Evolutionary conservation across 345 rosid species (phyloP), one percentile per base, ranked within the genome.

Genomic region (Jatropha curcas): DNA sequence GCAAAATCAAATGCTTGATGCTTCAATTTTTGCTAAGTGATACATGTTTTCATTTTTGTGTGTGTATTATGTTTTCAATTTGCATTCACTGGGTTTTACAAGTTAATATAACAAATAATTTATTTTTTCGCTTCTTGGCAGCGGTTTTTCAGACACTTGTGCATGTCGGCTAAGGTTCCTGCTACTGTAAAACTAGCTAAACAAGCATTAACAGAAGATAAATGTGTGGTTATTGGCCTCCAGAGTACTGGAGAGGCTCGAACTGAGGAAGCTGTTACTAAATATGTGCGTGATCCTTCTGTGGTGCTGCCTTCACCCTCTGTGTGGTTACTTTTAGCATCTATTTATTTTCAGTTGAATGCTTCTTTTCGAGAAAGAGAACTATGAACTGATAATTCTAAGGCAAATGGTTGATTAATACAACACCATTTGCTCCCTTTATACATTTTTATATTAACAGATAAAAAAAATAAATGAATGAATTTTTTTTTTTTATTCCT

Each of bases 211-310:
- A 24, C 28, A 57, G 82, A 88, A 70, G 84, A 87, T 75, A 90
- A 92, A 80, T 95, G 98, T 79, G 99, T 92, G 79, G 99, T 95
- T 71, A 80, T 95, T 78, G 99, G 99, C 77, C 98, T 95, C 61
- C 98, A 92, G 88, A 95, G 99, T 83, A 95, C 99, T 3, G 99
- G 99, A 76, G 99, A 95, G 83, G 99, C 99, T 71, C 87, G 99
- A 65, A 95, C 98, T 48, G 99, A 92, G 85, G 99, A 95, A 88
- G 99, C 99, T 39, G 89, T 95, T 68, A 87, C 95, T 74, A 95
- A 95, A 95, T 95, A 95, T 90, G 98, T 94, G 68, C 2, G 90
- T 83, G 58, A 74, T 75, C 61, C 72, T 50, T 70, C 62, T 68
- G 34, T 55, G 35, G 31, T 74, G 72, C 33, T 58, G 58, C 37